Evolutionary conservation across 1,139 yeast genomes (phyloP), one percentile per base, ranked within the genome.

Genomic region (Geotrichum australiense): DNA sequence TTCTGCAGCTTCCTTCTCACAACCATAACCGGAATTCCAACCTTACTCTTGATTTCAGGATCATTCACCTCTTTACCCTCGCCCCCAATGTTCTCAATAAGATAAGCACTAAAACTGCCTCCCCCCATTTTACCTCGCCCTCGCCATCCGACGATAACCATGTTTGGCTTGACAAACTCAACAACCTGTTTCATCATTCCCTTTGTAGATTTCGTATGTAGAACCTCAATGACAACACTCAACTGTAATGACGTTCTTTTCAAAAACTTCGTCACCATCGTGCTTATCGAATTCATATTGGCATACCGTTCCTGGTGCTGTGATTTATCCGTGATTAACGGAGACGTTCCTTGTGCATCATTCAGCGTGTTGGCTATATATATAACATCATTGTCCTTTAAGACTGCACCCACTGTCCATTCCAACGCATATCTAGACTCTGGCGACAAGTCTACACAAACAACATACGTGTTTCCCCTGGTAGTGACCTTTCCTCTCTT

Each of bases 341-440:
- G 21, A 5, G 29, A 4, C 22, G 23, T 15, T 5, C 10, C 23
- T 6, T 21, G 16, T 12, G 26, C 39, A 18, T 35, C 39, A 7
- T 27, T 22, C 26, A 35, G 15, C 11, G 39, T 26, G 10, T 28
- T 26, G 5, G 20, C 39, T 19, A 35, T 27, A 27, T 35, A 35
- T 2, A 35, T 15, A 5, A 27, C 26, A 14, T 35, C 31, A 21
- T 35, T 27, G 23, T 35, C 26, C 10, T 23, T 23, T 4, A 35
- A 22, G 7, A 35, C 21, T 5, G 39, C 27, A 4, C 39, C 39
- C 18, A 35, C 21, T 6, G 39, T 27, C 39, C 39, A 35, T 10
- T 35, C 39, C 16, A 35, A 12, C 12, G 39, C 39, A 35, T 35
- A 28, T n/a, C 22, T 35, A 3, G 39, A 26, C 20, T 35, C 39